Conservation (phyloP, 2,329 filamentous ascomycete genomes). For the Fusarium illudens region DNA sequence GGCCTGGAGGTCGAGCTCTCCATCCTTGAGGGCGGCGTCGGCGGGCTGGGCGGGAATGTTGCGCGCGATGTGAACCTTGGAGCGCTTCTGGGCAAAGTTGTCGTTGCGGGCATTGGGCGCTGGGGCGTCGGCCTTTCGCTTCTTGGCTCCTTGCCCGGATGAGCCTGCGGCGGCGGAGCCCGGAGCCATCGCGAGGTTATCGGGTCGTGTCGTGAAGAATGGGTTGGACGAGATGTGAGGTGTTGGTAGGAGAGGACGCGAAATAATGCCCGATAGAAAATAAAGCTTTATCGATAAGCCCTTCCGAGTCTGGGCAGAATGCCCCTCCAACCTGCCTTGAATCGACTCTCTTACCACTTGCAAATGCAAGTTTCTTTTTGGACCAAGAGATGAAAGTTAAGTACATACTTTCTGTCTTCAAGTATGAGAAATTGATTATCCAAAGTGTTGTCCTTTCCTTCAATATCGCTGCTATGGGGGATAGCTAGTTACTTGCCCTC, state of each 20-base stretch:
- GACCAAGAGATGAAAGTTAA: too few species aligned
- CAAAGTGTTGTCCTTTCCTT: background rate
- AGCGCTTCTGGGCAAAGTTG: slow-evolving; percentile 52
- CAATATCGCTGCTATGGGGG: background rate
- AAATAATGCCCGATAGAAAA: slow-evolving; percentile 20
- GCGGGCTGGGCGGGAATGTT: slow-evolving; percentile 60
- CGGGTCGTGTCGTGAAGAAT: background rate
- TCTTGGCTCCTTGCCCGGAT: slow-evolving; percentile 38
- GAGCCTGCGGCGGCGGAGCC: slow-evolving; percentile 39
- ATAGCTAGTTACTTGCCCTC: background rate
- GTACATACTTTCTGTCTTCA: background rate
- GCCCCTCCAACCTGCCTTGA: slow-evolving; percentile 12
- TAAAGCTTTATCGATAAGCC: slow-evolving; percentile 45
- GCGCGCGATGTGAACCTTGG: slow-evolving; percentile 57
- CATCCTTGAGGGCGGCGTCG: slow-evolving; percentile 67
- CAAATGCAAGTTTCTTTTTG: background rate
- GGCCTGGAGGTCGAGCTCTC: slow-evolving; percentile 83
- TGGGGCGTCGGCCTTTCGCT: slow-evolving; percentile 38
- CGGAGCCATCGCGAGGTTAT: slow-evolving; percentile 40
- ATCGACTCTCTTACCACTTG: background rate
- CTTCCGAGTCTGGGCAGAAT: background rate
- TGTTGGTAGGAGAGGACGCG: slow-evolving; percentile 1
- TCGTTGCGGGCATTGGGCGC: slow-evolving; percentile 39
- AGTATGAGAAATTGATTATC: background rate
- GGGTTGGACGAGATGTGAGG: background rate